These are phyloP conservation scores for Escovopsis sp. DNA, from an alignment of 2,329 filamentous ascomycete species.

Conservation along the genomic window DNA sequence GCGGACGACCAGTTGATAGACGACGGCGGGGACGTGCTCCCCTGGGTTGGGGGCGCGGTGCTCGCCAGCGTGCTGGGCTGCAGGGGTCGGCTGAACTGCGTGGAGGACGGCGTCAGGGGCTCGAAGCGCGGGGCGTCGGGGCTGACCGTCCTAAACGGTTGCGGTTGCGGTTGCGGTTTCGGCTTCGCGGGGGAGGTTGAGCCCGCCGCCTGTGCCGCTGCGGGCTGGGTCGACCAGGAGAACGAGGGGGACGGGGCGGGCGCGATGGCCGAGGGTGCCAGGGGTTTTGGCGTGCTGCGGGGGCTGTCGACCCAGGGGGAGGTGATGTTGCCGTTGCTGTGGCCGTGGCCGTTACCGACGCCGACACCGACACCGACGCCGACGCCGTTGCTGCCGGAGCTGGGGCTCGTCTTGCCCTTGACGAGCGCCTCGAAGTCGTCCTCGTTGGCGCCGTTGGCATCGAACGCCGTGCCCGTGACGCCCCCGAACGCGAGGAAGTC, in stretches of 20 bases:
- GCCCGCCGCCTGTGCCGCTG: slow-evolving; percentile 18
- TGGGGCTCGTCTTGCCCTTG: slow-evolving; percentile 42
- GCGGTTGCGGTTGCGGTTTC: slow-evolving; percentile 16
- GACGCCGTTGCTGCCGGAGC: slow-evolving; percentile 18
- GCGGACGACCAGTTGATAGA: slow-evolving; percentile 38
- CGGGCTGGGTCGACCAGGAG: slow-evolving; percentile 48
- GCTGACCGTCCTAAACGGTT: slow-evolving; percentile 40
- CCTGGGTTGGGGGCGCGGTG: slow-evolving; percentile 10
- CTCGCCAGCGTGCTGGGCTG: slow-evolving; percentile 25
- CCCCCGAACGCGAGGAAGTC: slow-evolving; percentile 60
- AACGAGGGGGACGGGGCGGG: slow-evolving; percentile 31
- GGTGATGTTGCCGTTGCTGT: slow-evolving; percentile 10
- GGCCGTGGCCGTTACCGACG: slow-evolving; percentile 14
- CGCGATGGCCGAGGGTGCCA: too few species aligned
- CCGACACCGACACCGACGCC: too few species aligned
- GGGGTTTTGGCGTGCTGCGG: slow-evolving; percentile 6
- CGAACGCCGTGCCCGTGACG: slow-evolving; percentile 45
- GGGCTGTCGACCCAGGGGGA: background rate
- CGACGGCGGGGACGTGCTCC: slow-evolving; percentile 15
- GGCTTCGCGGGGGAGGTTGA: slow-evolving; percentile 14
- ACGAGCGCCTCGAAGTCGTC: slow-evolving; percentile 83
- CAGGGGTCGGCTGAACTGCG: slow-evolving; percentile 48
- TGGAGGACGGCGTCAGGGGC: slow-evolving; percentile 40
- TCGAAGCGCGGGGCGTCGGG: slow-evolving; percentile 41
- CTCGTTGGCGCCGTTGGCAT: slow-evolving; percentile 38